Conservation (phyloP, 2,329 filamentous ascomycete species). For the Claviceps pusilla region DNA sequence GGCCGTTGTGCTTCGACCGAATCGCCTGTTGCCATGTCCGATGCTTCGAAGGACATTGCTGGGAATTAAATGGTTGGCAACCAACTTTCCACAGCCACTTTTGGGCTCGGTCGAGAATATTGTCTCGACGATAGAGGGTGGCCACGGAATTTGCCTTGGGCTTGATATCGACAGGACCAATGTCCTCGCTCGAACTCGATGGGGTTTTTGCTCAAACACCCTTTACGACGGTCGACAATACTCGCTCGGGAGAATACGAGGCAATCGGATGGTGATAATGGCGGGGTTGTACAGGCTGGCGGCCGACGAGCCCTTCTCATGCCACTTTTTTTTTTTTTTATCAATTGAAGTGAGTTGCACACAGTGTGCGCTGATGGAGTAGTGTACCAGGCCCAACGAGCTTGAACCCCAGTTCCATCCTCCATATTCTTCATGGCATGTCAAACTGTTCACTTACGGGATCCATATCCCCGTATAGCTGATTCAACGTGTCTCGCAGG, state of each 20-base stretch:
- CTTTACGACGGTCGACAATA: background rate
- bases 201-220: background rate
- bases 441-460: background rate
- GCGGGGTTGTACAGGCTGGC: background rate
- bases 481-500: background rate
- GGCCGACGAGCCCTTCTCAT: background rate
- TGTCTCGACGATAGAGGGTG: background rate
- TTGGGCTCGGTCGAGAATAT: background rate
- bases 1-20: slow-evolving; percentile 20
- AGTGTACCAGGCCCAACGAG: background rate
- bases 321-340: slow-evolving; percentile 3
- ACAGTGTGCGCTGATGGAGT: slow-evolving; percentile 4
- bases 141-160: background rate
- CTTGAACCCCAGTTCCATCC: background rate
- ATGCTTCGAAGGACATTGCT: slow-evolving; percentile 12
- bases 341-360: background rate
- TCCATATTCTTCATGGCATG: background rate
- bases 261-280: background rate
- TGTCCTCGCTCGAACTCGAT: background rate
- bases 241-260: background rate
- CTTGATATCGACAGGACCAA: background rate
- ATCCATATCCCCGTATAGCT: background rate
- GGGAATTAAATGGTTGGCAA: background rate
- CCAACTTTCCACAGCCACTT: background rate
- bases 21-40: slow-evolving; percentile 13